These are phyloP conservation scores for Intubia oerlemansii DNA, from an alignment of 2,329 filamentous ascomycete species.

Conservation along the genomic window DNA sequence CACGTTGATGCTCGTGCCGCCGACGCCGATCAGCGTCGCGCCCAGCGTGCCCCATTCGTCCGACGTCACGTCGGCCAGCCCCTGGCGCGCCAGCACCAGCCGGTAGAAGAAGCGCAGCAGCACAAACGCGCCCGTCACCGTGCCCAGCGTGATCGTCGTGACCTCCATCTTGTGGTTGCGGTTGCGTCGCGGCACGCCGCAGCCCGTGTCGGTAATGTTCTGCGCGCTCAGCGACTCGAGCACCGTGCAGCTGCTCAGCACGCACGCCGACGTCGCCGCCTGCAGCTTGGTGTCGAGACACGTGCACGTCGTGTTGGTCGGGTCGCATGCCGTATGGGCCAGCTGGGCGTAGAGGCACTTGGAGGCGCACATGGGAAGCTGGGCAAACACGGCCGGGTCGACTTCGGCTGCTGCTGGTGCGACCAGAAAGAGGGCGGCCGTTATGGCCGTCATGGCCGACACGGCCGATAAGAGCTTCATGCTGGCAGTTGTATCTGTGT, in stretches of 20 bases:
- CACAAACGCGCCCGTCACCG: slow-evolving; percentile 16
- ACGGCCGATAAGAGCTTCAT: no score
- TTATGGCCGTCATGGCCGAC: no score
- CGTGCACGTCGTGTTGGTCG: slow-evolving; percentile 3
- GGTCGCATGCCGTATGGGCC: not conserved
- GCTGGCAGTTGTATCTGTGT: no score
- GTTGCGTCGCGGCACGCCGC: slow-evolving; percentile 9
- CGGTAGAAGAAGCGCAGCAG: slow-evolving; percentile 16
- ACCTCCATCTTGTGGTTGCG: slow-evolving; percentile 14
- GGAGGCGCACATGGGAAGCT: slow-evolving; percentile 3
- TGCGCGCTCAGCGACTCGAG: slow-evolving; percentile 6
- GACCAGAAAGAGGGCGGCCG: no score
- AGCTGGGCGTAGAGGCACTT: slow-evolving; percentile 1
- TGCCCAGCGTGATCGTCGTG: slow-evolving; percentile 12
- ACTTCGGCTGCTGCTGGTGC: not conserved
- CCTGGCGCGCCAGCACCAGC: slow-evolving; percentile 13
- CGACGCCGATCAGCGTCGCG: slow-evolving; percentile 11
- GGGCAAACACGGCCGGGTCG: not conserved
- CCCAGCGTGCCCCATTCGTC: slow-evolving; percentile 16
- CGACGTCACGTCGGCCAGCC: slow-evolving; percentile 13
- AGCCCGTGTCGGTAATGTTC: slow-evolving; percentile 11
- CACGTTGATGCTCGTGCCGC: slow-evolving; percentile 13
- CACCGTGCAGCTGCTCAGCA: slow-evolving; percentile 1
- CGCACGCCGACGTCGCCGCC: slow-evolving; percentile 1
- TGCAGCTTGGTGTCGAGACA: slow-evolving; percentile 2